Conservation (phyloP, 1,284 basidiomycete species). For the Peniophora sp. region DNA sequence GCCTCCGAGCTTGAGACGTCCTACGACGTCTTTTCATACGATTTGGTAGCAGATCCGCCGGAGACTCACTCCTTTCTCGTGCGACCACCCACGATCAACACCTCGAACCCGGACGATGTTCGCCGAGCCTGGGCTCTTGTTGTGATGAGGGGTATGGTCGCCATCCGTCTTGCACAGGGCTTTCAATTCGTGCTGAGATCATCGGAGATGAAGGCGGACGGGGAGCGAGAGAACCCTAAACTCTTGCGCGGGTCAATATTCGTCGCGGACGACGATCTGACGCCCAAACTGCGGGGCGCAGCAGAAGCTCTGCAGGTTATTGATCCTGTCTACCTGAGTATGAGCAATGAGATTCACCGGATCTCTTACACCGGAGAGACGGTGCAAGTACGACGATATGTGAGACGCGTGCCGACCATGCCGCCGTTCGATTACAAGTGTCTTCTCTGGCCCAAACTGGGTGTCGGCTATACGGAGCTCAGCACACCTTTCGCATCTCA, state of each 20-base stretch:
- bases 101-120: conserved; percentile 45
- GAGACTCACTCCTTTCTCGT: conserved; percentile 81
- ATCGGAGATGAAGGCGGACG: conserved; percentile 12
- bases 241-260: conserved; percentile 49
- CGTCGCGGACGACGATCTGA: conserved; percentile 44
- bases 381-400: conserved; percentile 85
- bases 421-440: conserved; percentile 75
- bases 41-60: conserved; percentile 68
- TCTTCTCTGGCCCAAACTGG: conserved; percentile 88
- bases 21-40: conserved; percentile 78
- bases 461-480: conserved; percentile 79
- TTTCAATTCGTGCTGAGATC: conserved; percentile 84
- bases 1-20: conserved; percentile 67
- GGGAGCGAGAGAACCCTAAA: conserved; percentile 14
- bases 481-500: conserved; percentile 73
- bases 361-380: conserved; percentile 83
- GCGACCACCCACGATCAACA: conserved; percentile 40
- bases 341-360: conserved; percentile 92
- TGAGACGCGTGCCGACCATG: conserved; percentile 63
- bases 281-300: conserved; percentile 33
- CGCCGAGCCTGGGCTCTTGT: conserved; percentile 70
- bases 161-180: conserved; percentile 88
- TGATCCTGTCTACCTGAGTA: conserved; percentile 86
- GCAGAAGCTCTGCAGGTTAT: conserved; percentile 42
- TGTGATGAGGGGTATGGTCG: conserved; percentile 92